Base-by-base conservation (phyloP, 345 rosid genomes). In the Eucalyptus marginata region DNA sequence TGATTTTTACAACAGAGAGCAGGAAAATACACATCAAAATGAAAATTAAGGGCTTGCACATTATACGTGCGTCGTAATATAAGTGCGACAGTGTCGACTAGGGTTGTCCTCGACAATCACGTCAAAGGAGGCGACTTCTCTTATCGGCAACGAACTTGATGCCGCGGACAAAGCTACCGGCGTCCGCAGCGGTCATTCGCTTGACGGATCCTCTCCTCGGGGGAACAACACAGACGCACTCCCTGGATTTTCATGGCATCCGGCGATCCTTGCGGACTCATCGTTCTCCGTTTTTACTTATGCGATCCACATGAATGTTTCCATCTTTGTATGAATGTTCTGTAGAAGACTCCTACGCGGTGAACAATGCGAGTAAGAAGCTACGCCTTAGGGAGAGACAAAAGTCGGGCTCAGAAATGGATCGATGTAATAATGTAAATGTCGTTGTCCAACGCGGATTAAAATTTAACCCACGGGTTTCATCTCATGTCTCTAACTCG, bases 401-500 rank as follows among this genome's bases (percentile, higher is more conserved):
- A 27, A 13, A 62, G 68, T 62, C 6, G n/a, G 68, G 68, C 68
- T 62, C n/a, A 27, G 68, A 29, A 29, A 62, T 29, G 68, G 68
- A 29, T 62, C 68, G 31, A 62, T 27, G 68, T 62, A 13, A 58
- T 58, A 58, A 62, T 29, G 68, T 62, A 13, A 62, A 27, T 62
- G 46, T 31, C 79, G 79, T 16, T n/a, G 10, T 66, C 79, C 25
- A 31, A 71, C 25, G 25, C 13, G 46, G 81, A 33, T 71, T 33
- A 17, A 68, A 33, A 40, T 52, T 52, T 0, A 52, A 52, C 24
- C 40, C 12, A 9, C 3, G 13, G 6, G 13, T 33, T 20, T 18
- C 81, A 71, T 20, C 81, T 2, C 40, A 5, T 3, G 25, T 33
- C 46, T 33, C 31, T 7, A n/a, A 7, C 18, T 62, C 36, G 7